Conservation (phyloP, 1,284 basidiomycete species). For the Austroboletus sp. region DNA sequence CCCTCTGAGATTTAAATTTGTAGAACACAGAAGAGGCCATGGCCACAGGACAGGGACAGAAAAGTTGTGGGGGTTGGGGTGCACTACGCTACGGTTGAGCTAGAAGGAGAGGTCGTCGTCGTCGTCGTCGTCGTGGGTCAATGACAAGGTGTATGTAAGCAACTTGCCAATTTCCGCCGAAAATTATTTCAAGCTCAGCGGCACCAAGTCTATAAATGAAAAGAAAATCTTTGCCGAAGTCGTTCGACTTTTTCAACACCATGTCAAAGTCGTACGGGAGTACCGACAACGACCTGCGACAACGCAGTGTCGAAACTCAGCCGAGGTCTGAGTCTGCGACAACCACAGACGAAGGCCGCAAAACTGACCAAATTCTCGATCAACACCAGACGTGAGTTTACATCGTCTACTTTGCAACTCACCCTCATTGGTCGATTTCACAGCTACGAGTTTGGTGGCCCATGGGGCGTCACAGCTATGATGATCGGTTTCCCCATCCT, state of each 20-base stretch:
- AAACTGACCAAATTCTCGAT: conserved; percentile 60
- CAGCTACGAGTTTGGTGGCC: conserved; percentile 95
- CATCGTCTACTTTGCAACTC: neutral
- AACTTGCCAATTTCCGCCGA: conserved; percentile 5
- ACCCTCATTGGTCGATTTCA: conserved; percentile 11
- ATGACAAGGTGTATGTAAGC: conserved; percentile 4
- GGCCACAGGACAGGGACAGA: conserved; percentile 17
- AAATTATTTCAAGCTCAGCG: conserved; percentile 11
- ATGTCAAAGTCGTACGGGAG: conserved; percentile 30
- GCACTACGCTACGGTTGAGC: conserved; percentile 15
- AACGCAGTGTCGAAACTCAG: conserved; percentile 20
- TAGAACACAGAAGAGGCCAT: conserved; percentile 97
- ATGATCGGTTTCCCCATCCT: conserved; percentile 89
- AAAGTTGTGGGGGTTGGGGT: conserved; percentile 5
- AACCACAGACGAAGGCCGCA: conserved; percentile 31
- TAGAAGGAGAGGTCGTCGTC: conserved; percentile 10
- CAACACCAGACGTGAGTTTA: conserved; percentile 59
- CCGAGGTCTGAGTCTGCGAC: neutral
- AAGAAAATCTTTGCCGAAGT: conserved; percentile 9
- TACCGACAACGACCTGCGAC: conserved; percentile 21
- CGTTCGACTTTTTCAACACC: conserved; percentile 11
- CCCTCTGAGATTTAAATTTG: conserved; percentile 92
- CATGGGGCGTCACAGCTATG: conserved; percentile 84
- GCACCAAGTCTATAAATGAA: conserved; percentile 2
- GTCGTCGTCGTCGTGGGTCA: conserved; percentile 16